Evolutionary conservation across 257 asterid species (phyloP), one percentile per base, ranked within the genome.

Genomic region (Salvia splendens): DNA sequence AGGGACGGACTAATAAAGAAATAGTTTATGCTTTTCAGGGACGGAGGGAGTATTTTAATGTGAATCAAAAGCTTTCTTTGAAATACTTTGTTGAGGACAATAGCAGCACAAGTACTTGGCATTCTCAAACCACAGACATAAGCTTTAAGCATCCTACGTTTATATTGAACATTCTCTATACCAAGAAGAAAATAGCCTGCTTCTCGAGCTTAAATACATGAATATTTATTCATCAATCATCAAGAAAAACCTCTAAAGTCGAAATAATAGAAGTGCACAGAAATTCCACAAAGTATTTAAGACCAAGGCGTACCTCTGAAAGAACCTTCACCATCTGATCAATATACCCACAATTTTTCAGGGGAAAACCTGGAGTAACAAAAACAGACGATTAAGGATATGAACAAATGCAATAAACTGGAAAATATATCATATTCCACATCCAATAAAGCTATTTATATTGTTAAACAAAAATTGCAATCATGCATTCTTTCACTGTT

Each of bases 271-370:
- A 45, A 54, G 42, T 58, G 55, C 20, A 8, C 14, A 57, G 30
- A 35, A 16, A 61, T 35, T 69, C 64, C 12, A 10, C 8, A 55
- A 30, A 30, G 24, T n/a, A 56, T 17, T 68, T 71, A 69, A 48
- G 47, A 70, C 45, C 49, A 35, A 64, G 28, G 33, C 75, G 41
- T 86, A 94, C 99, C 99, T 87, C 89, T 51, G 93, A 79, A 36
- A 94, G 87, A 77, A 91, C 96, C 87, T 89, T 91, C 72, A 94
- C 89, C 96, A 94, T 87, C 80, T 94, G 96, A 84, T 91, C 95
- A 66, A 94, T 84, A 75, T 94, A 91, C 99, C n/a, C 98, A 94
- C 48, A 81, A 75, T 77, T 91, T 94, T 69, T 94, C 97, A 6
- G 96, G 91, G 50, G 95, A 87, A 75, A 84, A 91, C 93, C 99